A percentile compares a stretch with the other conserved stretches of the same genome.
Conservation (phyloP, 306 rosid genomes). For the Cucurbita maxima region DNA sequence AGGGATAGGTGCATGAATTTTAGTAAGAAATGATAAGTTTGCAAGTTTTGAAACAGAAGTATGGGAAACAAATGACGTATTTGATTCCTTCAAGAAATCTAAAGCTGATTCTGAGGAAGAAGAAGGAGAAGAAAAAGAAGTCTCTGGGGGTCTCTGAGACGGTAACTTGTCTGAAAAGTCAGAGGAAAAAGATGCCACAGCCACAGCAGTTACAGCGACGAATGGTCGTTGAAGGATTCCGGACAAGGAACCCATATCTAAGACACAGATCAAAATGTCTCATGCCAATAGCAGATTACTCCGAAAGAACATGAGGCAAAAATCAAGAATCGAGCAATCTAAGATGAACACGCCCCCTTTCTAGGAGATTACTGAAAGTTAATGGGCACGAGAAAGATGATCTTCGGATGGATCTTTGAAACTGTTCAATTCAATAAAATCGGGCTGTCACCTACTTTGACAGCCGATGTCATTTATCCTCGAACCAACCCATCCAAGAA, state of each 20-base stretch:
- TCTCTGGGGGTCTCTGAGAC: constrained; percentile 19
- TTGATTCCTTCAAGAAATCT: constrained; percentile 17
- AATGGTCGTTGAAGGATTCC: constrained; percentile 80
- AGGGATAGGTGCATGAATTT: constrained; percentile 51
- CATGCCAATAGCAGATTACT: constrained; percentile 4
- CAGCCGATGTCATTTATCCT: neutral
- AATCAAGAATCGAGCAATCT: neutral
- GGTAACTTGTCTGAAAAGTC: constrained; percentile 46
- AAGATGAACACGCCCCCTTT: neutral
- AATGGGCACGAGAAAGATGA: neutral
- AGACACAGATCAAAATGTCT: constrained; percentile 14
- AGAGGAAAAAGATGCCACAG: constrained; percentile 57
- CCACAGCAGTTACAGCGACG: constrained; percentile 71
- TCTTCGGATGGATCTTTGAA: neutral
- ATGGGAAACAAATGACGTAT: constrained; percentile 31
- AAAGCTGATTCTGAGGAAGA: constrained; percentile 20
- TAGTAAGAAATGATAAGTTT: constrained; percentile 30
- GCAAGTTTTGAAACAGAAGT: constrained; percentile 53
- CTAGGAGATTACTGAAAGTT: neutral
- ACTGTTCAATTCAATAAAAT: constrained; percentile 2
- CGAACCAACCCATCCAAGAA: constrained; percentile 4
- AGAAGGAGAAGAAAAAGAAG: constrained; percentile 20
- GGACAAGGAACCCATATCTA: constrained; percentile 54
- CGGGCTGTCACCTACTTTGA: constrained; percentile 3
- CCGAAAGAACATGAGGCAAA: neutral